A percentile compares a stretch with the other conserved stretches of the same genome.
Evolutionary conservation across 2,329 filamentous ascomycete genomes (phyloP).

Genomic region (Lachnellula suecica): DNA sequence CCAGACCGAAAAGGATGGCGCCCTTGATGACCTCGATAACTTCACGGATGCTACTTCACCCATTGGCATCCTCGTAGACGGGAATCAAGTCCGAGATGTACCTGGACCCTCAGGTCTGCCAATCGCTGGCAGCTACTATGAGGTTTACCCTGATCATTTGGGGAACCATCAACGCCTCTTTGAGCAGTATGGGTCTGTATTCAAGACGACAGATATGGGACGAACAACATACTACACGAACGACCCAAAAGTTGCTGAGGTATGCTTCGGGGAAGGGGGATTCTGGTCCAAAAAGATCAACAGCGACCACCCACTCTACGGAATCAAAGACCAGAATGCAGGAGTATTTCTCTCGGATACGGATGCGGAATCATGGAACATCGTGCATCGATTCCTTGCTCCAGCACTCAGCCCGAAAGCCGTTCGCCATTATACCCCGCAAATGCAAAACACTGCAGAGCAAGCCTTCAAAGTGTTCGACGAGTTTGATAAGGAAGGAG

Average conservation of each 20-base stretch:
- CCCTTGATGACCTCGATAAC: no score
- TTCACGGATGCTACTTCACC: no score
- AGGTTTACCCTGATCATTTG: slow-evolving; percentile 40
- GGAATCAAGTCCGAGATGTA: slow-evolving; percentile 14
- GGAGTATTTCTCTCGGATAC: slow-evolving; percentile 24
- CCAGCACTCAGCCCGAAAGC: slow-evolving; percentile 32
- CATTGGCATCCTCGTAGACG: slow-evolving; percentile 19
- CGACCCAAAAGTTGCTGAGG: slow-evolving; percentile 34
- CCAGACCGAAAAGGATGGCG: no score
- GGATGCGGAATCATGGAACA: slow-evolving; percentile 15
- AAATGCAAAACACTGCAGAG: slow-evolving; percentile 20
- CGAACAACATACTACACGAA: slow-evolving; percentile 35
- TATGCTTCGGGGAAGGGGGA: slow-evolving; percentile 34
- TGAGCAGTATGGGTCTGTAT: slow-evolving; percentile 36
- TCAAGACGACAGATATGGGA: slow-evolving; percentile 39
- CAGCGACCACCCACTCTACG: slow-evolving; percentile 19
- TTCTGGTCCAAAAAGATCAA: slow-evolving; percentile 39
- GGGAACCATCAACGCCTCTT: slow-evolving; percentile 42
- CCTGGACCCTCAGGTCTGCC: slow-evolving; percentile 35
- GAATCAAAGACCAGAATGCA: slow-evolving; percentile 13
- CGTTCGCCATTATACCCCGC: slow-evolving; percentile 32
- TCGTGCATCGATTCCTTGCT: slow-evolving; percentile 20
- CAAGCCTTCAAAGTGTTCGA: slow-evolving; percentile 25
- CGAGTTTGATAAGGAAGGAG: slow-evolving; percentile 23
- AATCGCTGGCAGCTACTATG: slow-evolving; percentile 37